These are phyloP conservation scores for Triticum monococcum DNA, from an alignment of 176 grass and related monocot species.

Conservation along the genomic window DNA sequence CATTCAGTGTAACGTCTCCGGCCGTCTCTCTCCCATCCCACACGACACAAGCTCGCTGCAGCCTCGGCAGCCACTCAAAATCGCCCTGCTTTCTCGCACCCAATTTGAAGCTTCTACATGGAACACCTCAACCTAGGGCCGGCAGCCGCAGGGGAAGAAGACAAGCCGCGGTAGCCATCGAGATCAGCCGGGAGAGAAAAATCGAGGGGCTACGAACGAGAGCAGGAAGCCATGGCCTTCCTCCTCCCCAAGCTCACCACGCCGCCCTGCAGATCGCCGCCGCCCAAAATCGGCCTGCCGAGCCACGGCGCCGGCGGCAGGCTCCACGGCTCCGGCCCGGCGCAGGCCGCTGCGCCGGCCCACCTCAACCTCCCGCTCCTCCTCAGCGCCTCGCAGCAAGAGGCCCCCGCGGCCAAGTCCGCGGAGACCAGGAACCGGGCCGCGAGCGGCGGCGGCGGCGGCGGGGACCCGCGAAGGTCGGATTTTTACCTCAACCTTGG, in stretches of 20 bases:
- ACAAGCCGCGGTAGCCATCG: not conserved
- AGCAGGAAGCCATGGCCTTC: constrained; percentile 60
- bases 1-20: not conserved
- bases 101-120: constrained; percentile 41
- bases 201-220: not conserved
- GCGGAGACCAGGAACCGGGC: constrained; percentile 25
- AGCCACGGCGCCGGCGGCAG: constrained; percentile 19
- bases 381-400: constrained; percentile 48
- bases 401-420: constrained; percentile 37
- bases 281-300: constrained; percentile 26
- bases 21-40: not conserved
- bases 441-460: constrained; percentile 1
- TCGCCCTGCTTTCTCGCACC: constrained; percentile 22
- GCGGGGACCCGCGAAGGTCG: constrained; percentile 49
- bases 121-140: constrained; percentile 13
- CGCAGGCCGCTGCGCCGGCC: constrained; percentile 14
- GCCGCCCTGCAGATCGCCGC: constrained; percentile 47
- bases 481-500: constrained; percentile 98
- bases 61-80: constrained; percentile 62
- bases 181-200: not conserved
- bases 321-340: constrained; percentile 31
- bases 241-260: constrained; percentile 87
- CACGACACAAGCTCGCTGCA: constrained; percentile 25
- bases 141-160: constrained; percentile 3
- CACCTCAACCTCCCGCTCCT: constrained; percentile 40